phyloP scores from a whole-genome alignment of 495 filamentous ascomycete species.

The Echria macrotheca region DNA sequence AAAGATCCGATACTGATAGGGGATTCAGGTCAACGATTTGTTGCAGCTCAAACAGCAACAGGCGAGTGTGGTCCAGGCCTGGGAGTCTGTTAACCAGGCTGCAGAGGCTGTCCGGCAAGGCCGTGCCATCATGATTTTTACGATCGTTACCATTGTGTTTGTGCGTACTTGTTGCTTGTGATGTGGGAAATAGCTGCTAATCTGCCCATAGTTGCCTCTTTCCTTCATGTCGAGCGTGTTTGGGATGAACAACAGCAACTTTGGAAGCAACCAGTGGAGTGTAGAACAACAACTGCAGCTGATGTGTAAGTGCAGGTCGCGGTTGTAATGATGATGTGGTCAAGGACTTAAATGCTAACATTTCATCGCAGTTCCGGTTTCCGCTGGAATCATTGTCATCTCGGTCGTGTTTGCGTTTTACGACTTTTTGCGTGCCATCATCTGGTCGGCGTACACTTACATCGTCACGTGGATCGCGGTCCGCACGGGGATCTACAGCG shows the following conservation, averaged over 20 bases:
- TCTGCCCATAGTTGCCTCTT: slow-evolving; percentile 13
- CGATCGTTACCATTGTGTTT: slow-evolving; percentile 56
- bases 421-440: slow-evolving; percentile 6
- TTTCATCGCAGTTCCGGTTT: slow-evolving; percentile 21
- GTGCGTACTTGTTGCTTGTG: slow-evolving; percentile 28
- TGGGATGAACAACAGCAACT: slow-evolving; percentile 33
- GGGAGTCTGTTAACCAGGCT: slow-evolving; percentile 51
- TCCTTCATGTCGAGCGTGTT: slow-evolving; percentile 34
- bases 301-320: neutral
- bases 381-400: slow-evolving; percentile 22
- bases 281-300: neutral
- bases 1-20: neutral
- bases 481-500: slow-evolving; percentile 16
- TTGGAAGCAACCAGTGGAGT: slow-evolving; percentile 1
- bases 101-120: slow-evolving; percentile 54
- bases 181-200: neutral
- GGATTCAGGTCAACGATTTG: slow-evolving; percentile 37
- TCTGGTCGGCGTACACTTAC: slow-evolving; percentile 16
- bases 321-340: neutral
- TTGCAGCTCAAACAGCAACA: slow-evolving; percentile 60
- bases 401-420: slow-evolving; percentile 20
- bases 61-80: slow-evolving; percentile 54
- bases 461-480: slow-evolving; percentile 8
- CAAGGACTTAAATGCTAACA: neutral
- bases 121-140: slow-evolving; percentile 59